phyloP scores from a whole-genome alignment of 2,329 filamentous ascomycete genomes.

The Leptosphaerulina australis region DNA sequence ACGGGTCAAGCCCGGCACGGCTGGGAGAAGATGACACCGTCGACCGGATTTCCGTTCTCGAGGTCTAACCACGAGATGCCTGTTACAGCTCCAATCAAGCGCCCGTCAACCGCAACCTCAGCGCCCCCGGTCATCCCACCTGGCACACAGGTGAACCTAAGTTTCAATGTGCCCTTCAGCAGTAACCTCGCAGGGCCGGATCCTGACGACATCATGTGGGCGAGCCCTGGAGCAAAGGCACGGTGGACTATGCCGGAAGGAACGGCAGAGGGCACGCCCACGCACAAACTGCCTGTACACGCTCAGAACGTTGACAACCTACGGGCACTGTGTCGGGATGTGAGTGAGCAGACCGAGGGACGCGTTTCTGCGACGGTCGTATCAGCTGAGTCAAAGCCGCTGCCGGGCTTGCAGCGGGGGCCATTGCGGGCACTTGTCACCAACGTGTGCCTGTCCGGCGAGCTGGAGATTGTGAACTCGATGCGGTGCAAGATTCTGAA shows the following conservation, averaged over 20 bases:
- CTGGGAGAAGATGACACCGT: slow-evolving; percentile 70
- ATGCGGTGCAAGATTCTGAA: slow-evolving; percentile 89
- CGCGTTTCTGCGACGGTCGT: slow-evolving; percentile 83
- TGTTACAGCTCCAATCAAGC: slow-evolving; percentile 60
- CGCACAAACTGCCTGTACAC: slow-evolving; percentile 91
- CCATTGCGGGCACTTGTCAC: slow-evolving; percentile 63
- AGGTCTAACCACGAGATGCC: slow-evolving; percentile 63
- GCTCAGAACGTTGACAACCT: slow-evolving; percentile 82
- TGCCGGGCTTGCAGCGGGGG: slow-evolving; percentile 58
- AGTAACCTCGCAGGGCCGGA: slow-evolving; percentile 92
- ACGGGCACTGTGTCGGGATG: slow-evolving; percentile 78
- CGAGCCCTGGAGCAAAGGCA: slow-evolving; percentile 82
- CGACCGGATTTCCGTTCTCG: slow-evolving; percentile 66
- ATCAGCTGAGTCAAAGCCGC: slow-evolving; percentile 74
- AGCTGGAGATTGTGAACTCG: slow-evolving; percentile 85
- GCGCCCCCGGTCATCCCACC: slow-evolving; percentile 69
- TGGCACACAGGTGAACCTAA: slow-evolving; percentile 84
- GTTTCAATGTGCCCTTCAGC: slow-evolving; percentile 96
- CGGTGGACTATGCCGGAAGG: slow-evolving; percentile 94
- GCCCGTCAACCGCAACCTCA: slow-evolving; percentile 55
- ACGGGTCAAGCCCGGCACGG: slow-evolving; percentile 70
- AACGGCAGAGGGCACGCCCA: slow-evolving; percentile 80
- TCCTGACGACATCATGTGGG: slow-evolving; percentile 91
- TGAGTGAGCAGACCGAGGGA: slow-evolving; percentile 68
- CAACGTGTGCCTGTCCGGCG: slow-evolving; percentile 89